Percentiles rank a stretch among this genome's conserved stretches.
phyloP scores from a whole-genome alignment of 2,329 filamentous ascomycete species.

The Sphaerulina vaccinii region DNA sequence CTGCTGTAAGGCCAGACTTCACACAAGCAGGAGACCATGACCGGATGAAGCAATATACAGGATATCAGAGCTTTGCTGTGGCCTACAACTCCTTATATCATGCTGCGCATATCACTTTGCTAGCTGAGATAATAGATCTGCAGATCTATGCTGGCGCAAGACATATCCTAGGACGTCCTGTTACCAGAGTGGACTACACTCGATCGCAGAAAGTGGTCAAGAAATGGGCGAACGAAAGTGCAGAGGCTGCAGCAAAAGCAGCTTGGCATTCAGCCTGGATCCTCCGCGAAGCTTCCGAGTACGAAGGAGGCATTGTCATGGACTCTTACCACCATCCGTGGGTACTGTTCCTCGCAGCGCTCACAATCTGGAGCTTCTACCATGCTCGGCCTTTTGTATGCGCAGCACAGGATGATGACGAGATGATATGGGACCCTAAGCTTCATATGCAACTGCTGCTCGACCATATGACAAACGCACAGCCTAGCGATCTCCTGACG shows the following conservation, averaged over 20 bases:
- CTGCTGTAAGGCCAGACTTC: constrained; percentile 45
- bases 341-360: constrained; percentile 60
- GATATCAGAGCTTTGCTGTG: constrained; percentile 51
- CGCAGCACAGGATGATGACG: constrained; percentile 29
- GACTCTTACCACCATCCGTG: constrained; percentile 62
- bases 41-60: constrained; percentile 30
- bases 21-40: constrained; percentile 31
- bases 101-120: constrained; percentile 56
- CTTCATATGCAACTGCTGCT: constrained; percentile 51
- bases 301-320: constrained; percentile 51
- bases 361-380: constrained; percentile 60
- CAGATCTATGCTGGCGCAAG: constrained; percentile 62
- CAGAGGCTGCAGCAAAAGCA: constrained; percentile 43
- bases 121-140: constrained; percentile 60
- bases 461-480: constrained; percentile 42
- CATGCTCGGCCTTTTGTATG: constrained; percentile 38
- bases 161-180: constrained; percentile 58
- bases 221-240: constrained; percentile 47
- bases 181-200: constrained; percentile 51
- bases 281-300: constrained; percentile 51
- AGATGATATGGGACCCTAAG: constrained; percentile 49
- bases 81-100: constrained; percentile 59
- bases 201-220: constrained; percentile 54
- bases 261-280: constrained; percentile 57
- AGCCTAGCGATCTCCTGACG: constrained; percentile 38